Conservation (phyloP, 164 flowering plant species). For the Malania oleifera region DNA sequence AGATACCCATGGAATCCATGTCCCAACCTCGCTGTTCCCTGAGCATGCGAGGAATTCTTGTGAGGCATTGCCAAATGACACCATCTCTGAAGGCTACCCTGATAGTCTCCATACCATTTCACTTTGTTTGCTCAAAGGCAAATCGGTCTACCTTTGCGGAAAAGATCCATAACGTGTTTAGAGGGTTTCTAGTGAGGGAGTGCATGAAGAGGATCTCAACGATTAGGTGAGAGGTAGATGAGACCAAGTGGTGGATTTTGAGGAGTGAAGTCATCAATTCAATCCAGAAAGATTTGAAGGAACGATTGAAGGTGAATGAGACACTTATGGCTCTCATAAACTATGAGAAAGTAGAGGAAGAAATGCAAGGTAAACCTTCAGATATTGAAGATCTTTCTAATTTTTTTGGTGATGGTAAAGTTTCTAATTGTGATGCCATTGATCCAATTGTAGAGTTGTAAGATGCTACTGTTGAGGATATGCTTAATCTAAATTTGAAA, state of each 20-base stretch:
- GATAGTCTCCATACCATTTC: conserved; percentile 52
- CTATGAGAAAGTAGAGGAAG: background rate
- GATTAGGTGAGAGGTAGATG: conserved; percentile 37
- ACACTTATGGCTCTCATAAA: conserved; percentile 41
- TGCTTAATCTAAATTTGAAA: no score
- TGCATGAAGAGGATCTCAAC: conserved; percentile 42
- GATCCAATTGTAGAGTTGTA: conserved; percentile 1
- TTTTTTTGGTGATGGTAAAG: no score
- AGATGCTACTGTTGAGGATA: background rate
- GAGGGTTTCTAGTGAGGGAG: conserved; percentile 59
- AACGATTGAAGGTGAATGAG: conserved; percentile 58
- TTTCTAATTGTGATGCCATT: background rate
- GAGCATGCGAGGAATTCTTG: background rate
- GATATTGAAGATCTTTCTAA: background rate
- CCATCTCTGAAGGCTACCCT: conserved; percentile 32
- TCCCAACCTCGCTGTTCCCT: conserved; percentile 16
- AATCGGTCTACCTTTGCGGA: conserved; percentile 30
- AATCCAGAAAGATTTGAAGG: conserved; percentile 41
- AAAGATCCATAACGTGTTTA: conserved; percentile 63
- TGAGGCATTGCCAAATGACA: background rate
- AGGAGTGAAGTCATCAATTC: conserved; percentile 25
- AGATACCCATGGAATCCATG: conserved; percentile 5
- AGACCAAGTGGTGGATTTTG: conserved; percentile 37
- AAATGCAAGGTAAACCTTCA: background rate
- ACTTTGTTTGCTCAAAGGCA: conserved; percentile 28